Conservation (phyloP, 1,139 yeast species). For the Saccharomyces hybrid region DNA sequence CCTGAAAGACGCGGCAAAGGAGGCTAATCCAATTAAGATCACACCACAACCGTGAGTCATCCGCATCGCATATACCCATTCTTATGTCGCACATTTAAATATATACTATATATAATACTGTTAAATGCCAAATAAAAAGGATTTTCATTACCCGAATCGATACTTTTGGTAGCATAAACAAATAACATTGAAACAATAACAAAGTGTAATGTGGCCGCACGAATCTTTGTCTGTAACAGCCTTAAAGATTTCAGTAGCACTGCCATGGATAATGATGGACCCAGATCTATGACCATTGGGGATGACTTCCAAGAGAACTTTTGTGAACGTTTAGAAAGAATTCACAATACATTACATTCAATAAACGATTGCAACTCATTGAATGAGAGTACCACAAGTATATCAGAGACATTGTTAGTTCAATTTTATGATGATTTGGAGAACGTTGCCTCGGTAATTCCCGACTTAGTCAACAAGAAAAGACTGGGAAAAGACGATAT, state of each 20-base stretch:
- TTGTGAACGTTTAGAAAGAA: background rate
- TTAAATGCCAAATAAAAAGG: background rate
- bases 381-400: background rate
- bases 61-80: background rate
- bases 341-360: background rate
- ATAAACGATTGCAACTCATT: background rate
- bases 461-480: background rate
- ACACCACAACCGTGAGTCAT: conserved; percentile 1
- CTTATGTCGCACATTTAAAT: background rate
- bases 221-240: background rate
- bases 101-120: background rate
- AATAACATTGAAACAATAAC: background rate
- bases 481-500: background rate
- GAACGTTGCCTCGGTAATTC: background rate
- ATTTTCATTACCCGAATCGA: background rate
- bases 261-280: background rate
- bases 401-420: background rate
- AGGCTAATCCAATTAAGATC: conserved; percentile 35
- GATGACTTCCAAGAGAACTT: background rate
- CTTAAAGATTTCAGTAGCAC: background rate
- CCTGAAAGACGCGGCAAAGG: conserved; percentile 21
- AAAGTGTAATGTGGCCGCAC: background rate
- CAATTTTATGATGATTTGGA: background rate
- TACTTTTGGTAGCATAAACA: background rate
- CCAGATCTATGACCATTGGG: background rate